Base-by-base conservation (phyloP, 2,329 filamentous ascomycete genomes). In the Exophiala spinifera region DNA sequence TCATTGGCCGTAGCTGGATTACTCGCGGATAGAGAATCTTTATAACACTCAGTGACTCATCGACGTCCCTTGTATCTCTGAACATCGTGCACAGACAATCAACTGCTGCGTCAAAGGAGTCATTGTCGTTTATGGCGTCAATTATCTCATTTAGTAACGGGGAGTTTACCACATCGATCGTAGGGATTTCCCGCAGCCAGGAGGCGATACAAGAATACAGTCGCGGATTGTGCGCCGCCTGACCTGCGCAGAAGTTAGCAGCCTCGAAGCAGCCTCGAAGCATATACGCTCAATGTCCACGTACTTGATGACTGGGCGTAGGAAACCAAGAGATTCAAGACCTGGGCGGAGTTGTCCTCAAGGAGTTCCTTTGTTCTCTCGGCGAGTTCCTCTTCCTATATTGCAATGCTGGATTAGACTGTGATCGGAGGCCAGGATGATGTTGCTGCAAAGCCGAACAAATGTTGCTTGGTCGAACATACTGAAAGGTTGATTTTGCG, bases 401-500 rank as follows among this genome's bases (percentile, higher is more conserved):
- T 69, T 65, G 67, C 63, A 68, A 61, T 69, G 70, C 71, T 68
- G 66, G 60, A 76, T 79, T 79, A 80, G 77, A 79, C 65, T 74
- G 60, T 69, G 66, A 66, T 67, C 62, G 62, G 63, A 68, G 68
- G 70, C 65, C 66, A 64, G 66, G 69, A 63, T 64, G 67, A 65
- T 69, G 66, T 66, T 64, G 74, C 72, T 78, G 77, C 43, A 60
- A 71, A 70, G 68, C 72, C 66, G 66, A 68, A 67, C 67, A 65
- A 64, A 69, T 66, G 65, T 68, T 67, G 65, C 61, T 72, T 71
- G 72, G 79, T 78, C 87, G 85, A 82, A 92, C 90, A 79, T 94
- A 96, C 91, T 84, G 90, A 91, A 76, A 99, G 82, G 81, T 91
- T 96, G 81, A 99, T 96, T 79, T 97, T 99, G 76, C 94, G 90